Evolutionary conservation across 2,329 filamentous ascomycete genomes (phyloP), one percentile per base, ranked within the genome.

Genomic region (Penicillium vulpinum): DNA sequence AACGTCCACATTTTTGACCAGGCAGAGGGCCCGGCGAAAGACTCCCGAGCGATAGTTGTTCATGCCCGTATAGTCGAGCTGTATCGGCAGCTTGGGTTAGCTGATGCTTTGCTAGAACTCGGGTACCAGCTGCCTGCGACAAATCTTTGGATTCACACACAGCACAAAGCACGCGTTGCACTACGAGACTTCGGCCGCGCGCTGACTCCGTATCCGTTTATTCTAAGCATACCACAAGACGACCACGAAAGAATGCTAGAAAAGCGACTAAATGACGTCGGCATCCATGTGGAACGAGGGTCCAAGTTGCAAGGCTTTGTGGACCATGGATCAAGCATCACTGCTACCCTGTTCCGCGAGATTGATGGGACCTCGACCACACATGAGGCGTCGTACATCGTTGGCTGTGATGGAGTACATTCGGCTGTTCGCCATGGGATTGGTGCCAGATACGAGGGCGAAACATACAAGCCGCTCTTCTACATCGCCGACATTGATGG

Each of bases 401-500:
- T 83, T 3, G 82, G 80, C 1, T 82, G 81, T 6, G 83, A 85
- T 39, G 82, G 83, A 1, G 78, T 81, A 0, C 77, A 78, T 18
- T 83, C 80, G 0, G 75, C 72, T 2, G 75, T 84, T 3, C 78
- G 82, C 18, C 75, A 73, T 51, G 59, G 64, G 0, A 72, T 76
- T 22, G 65, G 63, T 18, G 68, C 80, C 24, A 66, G 67, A 6
- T 81, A 77, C 49, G 70, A 76, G 5, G 79, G 79, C 0, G 75
- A 67, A 2, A 68, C 73, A 1, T 81, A 81, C 48, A 65, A 70
- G 1, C 76, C 78, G 40, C 65, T 76, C 4, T 81, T 80, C 56
- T 74, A 78, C 33, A 76, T 81, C 18, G 74, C 74, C 40, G 80
- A 81, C 51, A 67, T 76, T 6, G 70, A 74, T 44, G 70, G 66